Percentiles rank a stretch among this genome's conserved stretches.
phyloP scores from a whole-genome alignment of 257 asterid genomes.

The Solanum raphanifolium region DNA sequence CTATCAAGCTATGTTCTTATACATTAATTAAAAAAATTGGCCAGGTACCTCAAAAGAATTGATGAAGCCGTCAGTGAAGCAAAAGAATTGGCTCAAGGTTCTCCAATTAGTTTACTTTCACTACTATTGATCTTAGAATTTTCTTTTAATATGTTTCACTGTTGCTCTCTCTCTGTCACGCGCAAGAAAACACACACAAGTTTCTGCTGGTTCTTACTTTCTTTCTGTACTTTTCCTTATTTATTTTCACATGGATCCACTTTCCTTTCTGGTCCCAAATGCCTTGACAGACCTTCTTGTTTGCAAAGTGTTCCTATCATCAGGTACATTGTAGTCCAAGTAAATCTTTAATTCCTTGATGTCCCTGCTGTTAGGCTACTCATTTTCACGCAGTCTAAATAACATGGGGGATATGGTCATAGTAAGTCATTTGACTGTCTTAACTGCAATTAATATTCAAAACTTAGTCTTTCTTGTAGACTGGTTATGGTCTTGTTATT shows the following conservation, averaged over 20 bases:
- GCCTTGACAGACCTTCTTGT: neutral
- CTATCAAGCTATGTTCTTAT: neutral
- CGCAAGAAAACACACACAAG: neutral
- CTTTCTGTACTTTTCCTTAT: neutral
- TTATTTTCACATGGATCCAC: neutral
- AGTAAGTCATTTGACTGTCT: neutral
- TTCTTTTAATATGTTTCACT: neutral
- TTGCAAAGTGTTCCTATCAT: neutral
- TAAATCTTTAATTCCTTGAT: neutral
- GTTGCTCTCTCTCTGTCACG: neutral
- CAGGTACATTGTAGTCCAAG: neutral
- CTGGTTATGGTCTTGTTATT: neutral
- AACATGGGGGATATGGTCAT: neutral
- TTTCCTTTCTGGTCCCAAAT: neutral
- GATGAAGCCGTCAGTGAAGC: conserved; percentile 75
- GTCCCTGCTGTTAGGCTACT: neutral
- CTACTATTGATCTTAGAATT: neutral
- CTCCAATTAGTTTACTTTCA: neutral
- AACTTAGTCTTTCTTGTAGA: neutral
- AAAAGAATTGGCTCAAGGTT: conserved; percentile 65
- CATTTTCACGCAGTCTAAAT: neutral
- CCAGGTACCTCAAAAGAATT: conserved; percentile 71
- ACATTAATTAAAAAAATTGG: neutral
- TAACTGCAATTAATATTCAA: neutral
- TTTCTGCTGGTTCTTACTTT: neutral